Evolutionary conservation across 1,284 basidiomycete species (phyloP).

Genomic region (Heterobasidion occidentale): DNA sequence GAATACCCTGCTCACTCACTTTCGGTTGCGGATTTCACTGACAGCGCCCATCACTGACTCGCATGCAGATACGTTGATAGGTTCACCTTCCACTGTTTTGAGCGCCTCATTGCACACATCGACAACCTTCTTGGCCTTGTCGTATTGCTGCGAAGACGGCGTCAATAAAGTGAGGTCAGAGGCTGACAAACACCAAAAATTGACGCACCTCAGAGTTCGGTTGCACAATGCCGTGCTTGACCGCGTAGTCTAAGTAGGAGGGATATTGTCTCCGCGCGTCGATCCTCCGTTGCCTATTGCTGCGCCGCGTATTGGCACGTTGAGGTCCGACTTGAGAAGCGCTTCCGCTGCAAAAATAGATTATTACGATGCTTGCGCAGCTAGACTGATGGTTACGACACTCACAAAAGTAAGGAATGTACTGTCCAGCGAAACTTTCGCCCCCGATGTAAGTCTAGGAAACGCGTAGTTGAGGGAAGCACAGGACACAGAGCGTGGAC

Average conservation of each 20-base stretch:
- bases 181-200: conserved; percentile 2
- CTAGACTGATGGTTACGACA: not conserved
- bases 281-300: conserved; percentile 98
- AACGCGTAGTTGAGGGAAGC: not conserved
- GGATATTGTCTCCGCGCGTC: conserved; percentile 87
- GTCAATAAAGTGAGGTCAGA: not conserved
- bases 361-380: not conserved
- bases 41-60: conserved; percentile 56
- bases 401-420: conserved; percentile 90
- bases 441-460: conserved; percentile 84
- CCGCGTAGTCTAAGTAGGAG: conserved; percentile 83
- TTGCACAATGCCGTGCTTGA: conserved; percentile 75
- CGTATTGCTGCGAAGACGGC: conserved; percentile 42
- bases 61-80: conserved; percentile 62
- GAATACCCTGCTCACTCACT: not conserved
- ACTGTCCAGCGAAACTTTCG: conserved; percentile 98
- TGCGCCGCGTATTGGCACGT: conserved; percentile 63
- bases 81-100: conserved; percentile 40
- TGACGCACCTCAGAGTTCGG: conserved; percentile 57
- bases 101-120: conserved; percentile 57
- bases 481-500: conserved; percentile 4
- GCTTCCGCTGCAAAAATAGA: conserved; percentile 54
- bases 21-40: conserved; percentile 41
- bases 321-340: conserved; percentile 58
- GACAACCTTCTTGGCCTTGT: conserved; percentile 52